Percentiles rank a stretch among this genome's conserved stretches.
Conservation (phyloP, 192 early-diverging fungal species). For the Lunasporangiospora selenospora region DNA sequence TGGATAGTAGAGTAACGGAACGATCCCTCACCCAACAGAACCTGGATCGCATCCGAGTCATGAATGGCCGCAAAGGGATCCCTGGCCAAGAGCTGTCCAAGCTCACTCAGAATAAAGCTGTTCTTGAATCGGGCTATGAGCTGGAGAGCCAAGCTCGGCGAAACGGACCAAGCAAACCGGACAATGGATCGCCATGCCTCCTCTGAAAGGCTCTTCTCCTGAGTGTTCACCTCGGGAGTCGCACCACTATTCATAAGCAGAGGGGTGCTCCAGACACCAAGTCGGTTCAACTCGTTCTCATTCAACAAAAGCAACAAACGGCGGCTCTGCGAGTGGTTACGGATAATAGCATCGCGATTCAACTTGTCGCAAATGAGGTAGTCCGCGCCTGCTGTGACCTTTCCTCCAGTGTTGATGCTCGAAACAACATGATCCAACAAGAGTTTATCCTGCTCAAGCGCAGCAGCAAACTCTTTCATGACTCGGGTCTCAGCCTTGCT, state of each 20-base stretch:
- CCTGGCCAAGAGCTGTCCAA: slow-evolving; percentile 67
- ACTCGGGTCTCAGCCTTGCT: slow-evolving; percentile 68
- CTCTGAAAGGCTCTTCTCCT: slow-evolving; percentile 52
- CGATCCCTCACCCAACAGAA: slow-evolving; percentile 71
- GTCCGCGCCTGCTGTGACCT: slow-evolving; percentile 13
- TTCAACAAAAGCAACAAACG: slow-evolving; percentile 83
- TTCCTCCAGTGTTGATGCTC: slow-evolving; percentile 31
- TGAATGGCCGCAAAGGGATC: slow-evolving; percentile 71
- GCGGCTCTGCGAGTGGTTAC: slow-evolving; percentile 52
- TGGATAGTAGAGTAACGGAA: slow-evolving; percentile 26
- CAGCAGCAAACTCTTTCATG: slow-evolving; percentile 67
- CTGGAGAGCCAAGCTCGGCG: slow-evolving; percentile 84
- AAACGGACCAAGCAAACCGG: slow-evolving; percentile 82
- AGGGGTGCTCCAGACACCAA: slow-evolving; percentile 87
- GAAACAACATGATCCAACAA: slow-evolving; percentile 60
- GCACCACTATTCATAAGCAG: slow-evolving; percentile 30
- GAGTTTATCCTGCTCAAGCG: slow-evolving; percentile 67
- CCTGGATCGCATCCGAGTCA: slow-evolving; percentile 74
- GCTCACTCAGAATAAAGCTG: slow-evolving; percentile 68
- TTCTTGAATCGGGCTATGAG: slow-evolving; percentile 77
- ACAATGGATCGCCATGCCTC: slow-evolving; percentile 81
- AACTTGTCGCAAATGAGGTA: slow-evolving; percentile 49
- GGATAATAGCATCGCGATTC: slow-evolving; percentile 61
- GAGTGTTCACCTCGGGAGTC: slow-evolving; percentile 19
- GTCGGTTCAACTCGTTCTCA: slow-evolving; percentile 87